phyloP scores from a whole-genome alignment of 2,329 filamentous ascomycete species.

The Trichoderma koningii region DNA sequence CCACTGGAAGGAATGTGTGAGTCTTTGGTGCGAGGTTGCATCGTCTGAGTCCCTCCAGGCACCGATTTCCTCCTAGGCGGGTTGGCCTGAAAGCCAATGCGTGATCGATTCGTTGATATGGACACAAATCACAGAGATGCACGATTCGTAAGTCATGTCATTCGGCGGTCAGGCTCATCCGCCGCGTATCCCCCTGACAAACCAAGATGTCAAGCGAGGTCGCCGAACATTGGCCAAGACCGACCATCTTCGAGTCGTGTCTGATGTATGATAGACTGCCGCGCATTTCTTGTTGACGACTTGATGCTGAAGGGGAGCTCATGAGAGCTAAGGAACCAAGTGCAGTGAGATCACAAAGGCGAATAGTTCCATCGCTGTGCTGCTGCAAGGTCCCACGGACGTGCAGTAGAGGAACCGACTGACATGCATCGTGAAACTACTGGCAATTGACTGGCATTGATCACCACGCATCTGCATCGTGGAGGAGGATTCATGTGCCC shows the following conservation, averaged over 20 bases:
- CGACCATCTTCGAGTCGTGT: background rate
- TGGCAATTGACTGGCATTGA: no score
- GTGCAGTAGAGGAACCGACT: no score
- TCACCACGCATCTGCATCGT: no score
- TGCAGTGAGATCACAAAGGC: no score
- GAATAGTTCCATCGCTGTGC: no score
- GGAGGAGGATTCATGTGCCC: no score
- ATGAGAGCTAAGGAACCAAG: no score
- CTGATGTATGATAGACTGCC: background rate
- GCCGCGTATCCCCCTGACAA: background rate
- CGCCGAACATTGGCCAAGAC: background rate
- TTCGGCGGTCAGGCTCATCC: constrained; percentile 6
- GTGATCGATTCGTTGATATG: constrained; percentile 15
- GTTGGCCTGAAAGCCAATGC: no score
- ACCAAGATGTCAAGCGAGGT: background rate
- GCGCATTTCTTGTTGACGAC: background rate
- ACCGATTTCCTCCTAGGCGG: background rate
- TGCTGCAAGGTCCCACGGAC: no score
- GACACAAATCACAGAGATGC: background rate
- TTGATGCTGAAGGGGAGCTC: no score
- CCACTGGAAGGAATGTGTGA: constrained; percentile 13
- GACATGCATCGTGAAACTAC: no score
- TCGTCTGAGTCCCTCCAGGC: constrained; percentile 19
- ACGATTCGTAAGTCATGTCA: constrained; percentile 9
- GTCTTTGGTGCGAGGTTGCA: constrained; percentile 16